A percentile compares a stretch with the other conserved stretches of the same genome.
Conservation (phyloP, 2,329 filamentous ascomycete species). For the Pseudogymnoascus sp. region DNA sequence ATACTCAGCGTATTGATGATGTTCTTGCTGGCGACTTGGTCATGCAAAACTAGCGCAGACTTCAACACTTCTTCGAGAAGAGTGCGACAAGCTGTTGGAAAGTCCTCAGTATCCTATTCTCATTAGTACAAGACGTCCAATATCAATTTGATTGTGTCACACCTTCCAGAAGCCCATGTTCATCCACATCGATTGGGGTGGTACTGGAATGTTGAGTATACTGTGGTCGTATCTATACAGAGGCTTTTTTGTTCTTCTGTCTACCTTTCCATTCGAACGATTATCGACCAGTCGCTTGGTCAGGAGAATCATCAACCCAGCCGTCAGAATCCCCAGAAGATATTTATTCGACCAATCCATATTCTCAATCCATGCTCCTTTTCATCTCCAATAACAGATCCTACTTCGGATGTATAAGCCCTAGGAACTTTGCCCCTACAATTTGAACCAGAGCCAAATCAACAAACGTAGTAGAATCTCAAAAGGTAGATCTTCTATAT, state of each 20-base stretch:
- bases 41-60: slow-evolving; percentile 11
- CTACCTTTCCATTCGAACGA: slow-evolving; percentile 3
- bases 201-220: slow-evolving; percentile 13
- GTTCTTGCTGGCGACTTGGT: not conserved
- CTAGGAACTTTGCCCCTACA: not conserved
- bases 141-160: not conserved
- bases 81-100: slow-evolving; percentile 13
- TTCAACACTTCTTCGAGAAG: slow-evolving; percentile 14
- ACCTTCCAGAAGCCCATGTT: slow-evolving; percentile 17
- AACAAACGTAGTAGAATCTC: not conserved
- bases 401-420: not conserved
- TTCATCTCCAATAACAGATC: not conserved
- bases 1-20: slow-evolving; percentile 6
- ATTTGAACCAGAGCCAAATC: not conserved
- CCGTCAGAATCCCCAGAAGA: slow-evolving; percentile 2
- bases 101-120: slow-evolving; percentile 11
- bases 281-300: not conserved
- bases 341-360: slow-evolving; percentile 11
- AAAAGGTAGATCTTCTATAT: not conserved
- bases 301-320: slow-evolving; percentile 9
- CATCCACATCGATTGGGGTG: slow-evolving; percentile 15
- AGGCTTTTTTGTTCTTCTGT: not conserved
- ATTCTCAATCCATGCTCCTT: not conserved
- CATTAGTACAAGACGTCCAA: slow-evolving; percentile 1
- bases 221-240: slow-evolving; percentile 16